These are phyloP conservation scores for Coemansia sp. DNA, from an alignment of 192 early-diverging fungal genomes.

Conservation along the genomic window DNA sequence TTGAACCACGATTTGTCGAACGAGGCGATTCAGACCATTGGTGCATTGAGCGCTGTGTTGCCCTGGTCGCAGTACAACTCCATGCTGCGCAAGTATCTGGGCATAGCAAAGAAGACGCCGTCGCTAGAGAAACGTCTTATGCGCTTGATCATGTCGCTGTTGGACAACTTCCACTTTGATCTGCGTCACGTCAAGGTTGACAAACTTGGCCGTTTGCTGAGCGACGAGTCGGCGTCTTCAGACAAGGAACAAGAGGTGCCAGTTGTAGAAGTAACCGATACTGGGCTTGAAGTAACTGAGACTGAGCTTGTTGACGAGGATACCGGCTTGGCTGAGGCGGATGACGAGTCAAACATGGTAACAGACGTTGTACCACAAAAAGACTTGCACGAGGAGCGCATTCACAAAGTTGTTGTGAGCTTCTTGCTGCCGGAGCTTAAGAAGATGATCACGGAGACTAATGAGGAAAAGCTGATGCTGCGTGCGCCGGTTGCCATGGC, in stretches of 20 bases:
- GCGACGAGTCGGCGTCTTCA: slow-evolving; percentile 8
- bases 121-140: slow-evolving; percentile 81
- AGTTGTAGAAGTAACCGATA: slow-evolving; percentile 25
- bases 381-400: slow-evolving; percentile 34
- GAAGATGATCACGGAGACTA: slow-evolving; percentile 65
- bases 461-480: slow-evolving; percentile 71
- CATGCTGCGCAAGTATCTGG: slow-evolving; percentile 71
- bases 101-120: slow-evolving; percentile 61
- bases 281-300: slow-evolving; percentile 20
- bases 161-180: slow-evolving; percentile 94
- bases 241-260: not conserved
- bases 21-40: slow-evolving; percentile 78
- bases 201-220: slow-evolving; percentile 23
- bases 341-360: slow-evolving; percentile 30
- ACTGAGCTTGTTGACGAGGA: slow-evolving; percentile 7
- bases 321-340: slow-evolving; percentile 37
- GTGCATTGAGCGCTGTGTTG: slow-evolving; percentile 64
- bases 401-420: slow-evolving; percentile 74
- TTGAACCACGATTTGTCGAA: slow-evolving; percentile 76
- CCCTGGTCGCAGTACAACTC: slow-evolving; percentile 85
- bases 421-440: slow-evolving; percentile 84
- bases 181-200: slow-evolving; percentile 62
- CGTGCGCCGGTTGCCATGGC: slow-evolving; percentile 88
- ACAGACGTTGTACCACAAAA: slow-evolving; percentile 16
- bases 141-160: slow-evolving; percentile 72